phyloP scores from a whole-genome alignment of 805 yeast species.

The Saccharomycopsis synnaedendra region DNA sequence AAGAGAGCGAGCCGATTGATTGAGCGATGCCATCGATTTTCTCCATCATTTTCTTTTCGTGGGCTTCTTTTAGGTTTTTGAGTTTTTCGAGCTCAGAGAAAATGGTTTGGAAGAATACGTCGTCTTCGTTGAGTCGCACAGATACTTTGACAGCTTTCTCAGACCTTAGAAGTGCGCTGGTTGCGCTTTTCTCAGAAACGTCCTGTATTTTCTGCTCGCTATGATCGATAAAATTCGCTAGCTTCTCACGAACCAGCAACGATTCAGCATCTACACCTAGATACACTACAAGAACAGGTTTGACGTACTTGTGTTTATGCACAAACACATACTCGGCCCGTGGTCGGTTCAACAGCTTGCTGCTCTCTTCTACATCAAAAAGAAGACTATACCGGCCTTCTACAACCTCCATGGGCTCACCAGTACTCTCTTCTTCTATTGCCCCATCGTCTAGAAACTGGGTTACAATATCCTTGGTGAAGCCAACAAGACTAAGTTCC shows the following conservation, averaged over 20 bases:
- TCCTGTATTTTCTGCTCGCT: constrained; percentile 8
- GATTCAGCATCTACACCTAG: neutral
- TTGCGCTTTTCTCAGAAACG: neutral
- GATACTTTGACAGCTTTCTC: constrained; percentile 16
- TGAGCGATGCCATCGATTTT: constrained; percentile 33
- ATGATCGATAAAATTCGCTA: constrained; percentile 6
- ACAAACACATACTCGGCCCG: neutral
- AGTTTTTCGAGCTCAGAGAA: constrained; percentile 41
- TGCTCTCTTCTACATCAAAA: neutral
- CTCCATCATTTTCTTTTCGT: constrained; percentile 31
- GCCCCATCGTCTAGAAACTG: neutral
- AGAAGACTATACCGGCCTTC: neutral
- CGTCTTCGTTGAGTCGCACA: constrained; percentile 42
- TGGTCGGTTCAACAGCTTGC: neutral
- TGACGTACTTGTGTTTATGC: neutral
- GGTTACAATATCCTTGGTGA: constrained; percentile 32
- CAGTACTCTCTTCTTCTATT: constrained; percentile 8
- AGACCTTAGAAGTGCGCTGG: constrained; percentile 17
- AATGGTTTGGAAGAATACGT: constrained; percentile 47
- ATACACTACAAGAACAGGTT: neutral
- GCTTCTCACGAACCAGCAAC: constrained; percentile 8
- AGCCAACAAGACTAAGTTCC: constrained; percentile 50
- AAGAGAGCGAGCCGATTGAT: constrained; percentile 27
- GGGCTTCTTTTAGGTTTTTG: constrained; percentile 23
- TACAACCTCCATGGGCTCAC: constrained; percentile 15